These are phyloP conservation scores for Corymbia citriodora DNA, from an alignment of 441 rosid genomes.

Conservation along the genomic window DNA sequence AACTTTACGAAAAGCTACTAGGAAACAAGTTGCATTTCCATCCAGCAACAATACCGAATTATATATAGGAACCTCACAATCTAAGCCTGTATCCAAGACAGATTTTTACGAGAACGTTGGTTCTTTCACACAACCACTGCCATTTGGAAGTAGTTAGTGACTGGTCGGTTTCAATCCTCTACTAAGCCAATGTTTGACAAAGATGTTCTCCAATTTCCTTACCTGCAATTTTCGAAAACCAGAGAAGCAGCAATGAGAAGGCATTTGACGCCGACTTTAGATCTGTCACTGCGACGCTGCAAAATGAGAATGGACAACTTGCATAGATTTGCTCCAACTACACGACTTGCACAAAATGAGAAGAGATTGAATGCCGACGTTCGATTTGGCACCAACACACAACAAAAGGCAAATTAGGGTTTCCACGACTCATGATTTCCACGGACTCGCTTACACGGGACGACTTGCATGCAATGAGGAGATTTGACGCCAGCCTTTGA, in stretches of 20 bases:
- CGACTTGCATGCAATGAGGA: neutral
- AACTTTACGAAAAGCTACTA: neutral
- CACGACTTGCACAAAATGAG: neutral
- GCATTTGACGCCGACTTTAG: neutral
- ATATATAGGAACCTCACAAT: too few species aligned
- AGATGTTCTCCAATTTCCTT: too few species aligned
- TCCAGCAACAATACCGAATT: neutral
- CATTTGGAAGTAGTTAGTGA: neutral
- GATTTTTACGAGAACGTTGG: neutral
- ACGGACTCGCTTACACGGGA: rapidly evolving
- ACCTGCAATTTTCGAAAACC: neutral
- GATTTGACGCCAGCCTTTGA: neutral
- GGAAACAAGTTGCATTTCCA: neutral
- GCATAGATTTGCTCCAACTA: neutral
- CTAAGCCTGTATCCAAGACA: neutral
- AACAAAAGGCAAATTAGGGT: neutral
- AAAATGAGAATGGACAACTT: neutral
- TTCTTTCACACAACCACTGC: neutral
- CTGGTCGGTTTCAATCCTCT: too few species aligned
- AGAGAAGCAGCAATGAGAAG: neutral
- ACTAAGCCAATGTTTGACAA: neutral
- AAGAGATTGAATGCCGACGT: neutral
- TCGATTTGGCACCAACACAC: neutral
- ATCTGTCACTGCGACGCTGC: neutral
- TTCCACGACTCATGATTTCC: neutral